Percentiles rank a stretch among this genome's conserved stretches.
phyloP scores from a whole-genome alignment of 2,329 filamentous ascomycete genomes.

The Aspergillus candidus region DNA sequence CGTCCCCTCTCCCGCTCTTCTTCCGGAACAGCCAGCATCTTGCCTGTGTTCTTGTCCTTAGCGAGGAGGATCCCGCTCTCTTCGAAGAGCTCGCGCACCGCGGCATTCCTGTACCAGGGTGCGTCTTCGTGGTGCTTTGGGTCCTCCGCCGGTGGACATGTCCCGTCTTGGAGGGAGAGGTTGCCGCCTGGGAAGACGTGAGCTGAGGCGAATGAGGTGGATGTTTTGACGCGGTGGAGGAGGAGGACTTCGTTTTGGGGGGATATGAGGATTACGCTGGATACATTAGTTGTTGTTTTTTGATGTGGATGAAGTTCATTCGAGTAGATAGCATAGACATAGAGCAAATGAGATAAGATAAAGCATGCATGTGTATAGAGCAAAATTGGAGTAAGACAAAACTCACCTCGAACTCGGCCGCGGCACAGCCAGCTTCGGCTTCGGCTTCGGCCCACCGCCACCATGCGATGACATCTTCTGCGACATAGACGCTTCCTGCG shows the following conservation, averaged over 20 bases:
- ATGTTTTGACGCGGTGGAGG: constrained; percentile 76
- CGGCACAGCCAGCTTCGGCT: constrained; percentile 43
- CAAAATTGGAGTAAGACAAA: background rate
- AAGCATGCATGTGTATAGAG: background rate
- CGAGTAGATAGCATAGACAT: too few species aligned
- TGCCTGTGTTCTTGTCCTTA: constrained; percentile 31
- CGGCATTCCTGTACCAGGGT: constrained; percentile 69
- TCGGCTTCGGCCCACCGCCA: constrained; percentile 14
- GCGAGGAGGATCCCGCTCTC: constrained; percentile 86
- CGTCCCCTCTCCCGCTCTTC: constrained; percentile 60
- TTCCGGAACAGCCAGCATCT: constrained; percentile 56
- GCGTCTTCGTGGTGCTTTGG: constrained; percentile 62
- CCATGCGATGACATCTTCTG: constrained; percentile 19
- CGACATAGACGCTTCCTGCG: constrained; percentile 1
- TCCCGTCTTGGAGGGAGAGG: constrained; percentile 68
- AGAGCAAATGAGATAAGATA: too few species aligned
- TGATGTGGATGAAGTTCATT: too few species aligned
- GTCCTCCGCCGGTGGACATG: constrained; percentile 45
- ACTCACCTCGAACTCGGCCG: constrained; percentile 59
- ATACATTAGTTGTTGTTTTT: constrained; percentile 7
- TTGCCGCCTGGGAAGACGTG: constrained; percentile 94
- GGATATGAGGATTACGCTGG: constrained; percentile 76
- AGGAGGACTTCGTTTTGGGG: constrained; percentile 81
- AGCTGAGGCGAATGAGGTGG: constrained; percentile 78
- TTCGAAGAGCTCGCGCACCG: constrained; percentile 88